These are phyloP conservation scores for Paecilomyces niveus DNA, from an alignment of 2,329 filamentous ascomycete genomes.

Conservation along the genomic window DNA sequence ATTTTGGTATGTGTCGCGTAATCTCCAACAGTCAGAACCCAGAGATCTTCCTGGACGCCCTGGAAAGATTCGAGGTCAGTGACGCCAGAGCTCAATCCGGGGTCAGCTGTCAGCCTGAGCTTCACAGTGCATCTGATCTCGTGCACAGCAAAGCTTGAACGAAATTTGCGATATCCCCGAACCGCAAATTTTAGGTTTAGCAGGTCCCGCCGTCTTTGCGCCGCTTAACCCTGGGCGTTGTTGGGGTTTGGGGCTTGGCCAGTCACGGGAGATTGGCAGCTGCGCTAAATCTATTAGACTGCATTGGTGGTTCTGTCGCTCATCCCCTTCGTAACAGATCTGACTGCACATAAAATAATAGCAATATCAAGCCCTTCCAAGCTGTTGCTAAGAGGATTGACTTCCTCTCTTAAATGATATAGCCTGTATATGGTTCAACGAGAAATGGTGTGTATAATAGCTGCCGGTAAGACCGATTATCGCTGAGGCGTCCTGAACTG, in stretches of 20 bases:
- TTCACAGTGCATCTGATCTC: background rate
- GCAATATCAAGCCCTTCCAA: background rate
- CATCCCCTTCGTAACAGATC: background rate
- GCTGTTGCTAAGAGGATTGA: background rate
- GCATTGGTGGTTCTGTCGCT: no score
- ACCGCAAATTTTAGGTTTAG: background rate
- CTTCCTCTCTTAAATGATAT: no score
- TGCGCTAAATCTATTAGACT: background rate
- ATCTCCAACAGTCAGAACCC: background rate
- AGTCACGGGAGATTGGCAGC: background rate
- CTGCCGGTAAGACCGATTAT: no score
- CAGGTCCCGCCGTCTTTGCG: background rate
- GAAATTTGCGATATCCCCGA: background rate
- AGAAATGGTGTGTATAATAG: no score
- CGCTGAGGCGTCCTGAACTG: no score
- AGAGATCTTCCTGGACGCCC: background rate
- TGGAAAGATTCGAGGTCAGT: background rate
- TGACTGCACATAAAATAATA: background rate
- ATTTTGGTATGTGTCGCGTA: constrained; percentile 33
- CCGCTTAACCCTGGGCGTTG: background rate
- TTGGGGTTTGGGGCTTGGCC: background rate
- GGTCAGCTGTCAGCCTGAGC: background rate
- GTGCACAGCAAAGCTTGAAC: background rate
- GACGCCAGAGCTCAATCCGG: background rate
- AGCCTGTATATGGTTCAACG: no score